phyloP scores from a whole-genome alignment of 1,284 basidiomycete species.

The Puccinia coronata region DNA sequence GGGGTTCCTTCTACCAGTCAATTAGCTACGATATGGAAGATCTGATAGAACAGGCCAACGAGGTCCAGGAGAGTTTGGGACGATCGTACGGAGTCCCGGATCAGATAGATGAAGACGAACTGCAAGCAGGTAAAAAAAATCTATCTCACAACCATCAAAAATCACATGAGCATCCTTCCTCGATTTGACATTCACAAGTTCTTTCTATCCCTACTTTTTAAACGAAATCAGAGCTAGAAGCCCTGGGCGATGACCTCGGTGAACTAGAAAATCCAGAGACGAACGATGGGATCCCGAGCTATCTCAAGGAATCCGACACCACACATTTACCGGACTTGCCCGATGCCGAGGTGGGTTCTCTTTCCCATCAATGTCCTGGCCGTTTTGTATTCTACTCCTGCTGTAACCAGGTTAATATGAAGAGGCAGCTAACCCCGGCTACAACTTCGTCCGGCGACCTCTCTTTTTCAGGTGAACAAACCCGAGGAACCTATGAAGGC shows the following conservation, averaged over 20 bases:
- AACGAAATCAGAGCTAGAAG: conserved; percentile 27
- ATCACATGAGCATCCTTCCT: background rate
- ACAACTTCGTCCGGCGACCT: background rate
- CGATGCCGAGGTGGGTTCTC: background rate
- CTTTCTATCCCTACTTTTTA: background rate
- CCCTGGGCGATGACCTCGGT: conserved; percentile 36
- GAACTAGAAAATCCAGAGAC: conserved; percentile 40
- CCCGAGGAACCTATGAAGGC: conserved; percentile 9
- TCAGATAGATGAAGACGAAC: conserved; percentile 94
- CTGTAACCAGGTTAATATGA: background rate
- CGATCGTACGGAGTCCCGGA: conserved; percentile 95
- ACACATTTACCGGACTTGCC: conserved; percentile 40
- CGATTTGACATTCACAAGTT: background rate
- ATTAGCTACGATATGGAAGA: conserved; percentile 99
- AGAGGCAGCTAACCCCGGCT: conserved; percentile 1
- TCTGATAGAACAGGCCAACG: conserved; percentile 91
- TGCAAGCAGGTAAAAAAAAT: conserved; percentile 75
- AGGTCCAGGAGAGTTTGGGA: conserved; percentile 91
- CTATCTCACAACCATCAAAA: background rate
- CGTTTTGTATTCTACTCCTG: background rate
- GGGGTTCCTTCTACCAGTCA: conserved; percentile 63
- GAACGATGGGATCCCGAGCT: conserved; percentile 44
- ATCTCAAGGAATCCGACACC: conserved; percentile 36
- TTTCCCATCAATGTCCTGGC: background rate
- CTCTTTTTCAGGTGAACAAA: background rate